phyloP scores from a whole-genome alignment of 1,139 yeast species.

The Chernovozyma aurita region DNA sequence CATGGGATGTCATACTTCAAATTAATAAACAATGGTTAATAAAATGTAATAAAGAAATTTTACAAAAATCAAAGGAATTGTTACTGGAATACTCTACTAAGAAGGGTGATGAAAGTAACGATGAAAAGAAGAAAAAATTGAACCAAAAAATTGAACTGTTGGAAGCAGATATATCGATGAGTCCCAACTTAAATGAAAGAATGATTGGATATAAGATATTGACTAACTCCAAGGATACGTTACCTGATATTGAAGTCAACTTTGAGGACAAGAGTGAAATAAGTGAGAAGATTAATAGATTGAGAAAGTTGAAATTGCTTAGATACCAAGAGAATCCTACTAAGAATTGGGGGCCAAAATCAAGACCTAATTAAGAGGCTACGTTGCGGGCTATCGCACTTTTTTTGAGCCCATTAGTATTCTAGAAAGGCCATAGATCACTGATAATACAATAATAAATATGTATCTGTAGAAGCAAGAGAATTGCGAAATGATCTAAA shows the following conservation, averaged over 20 bases:
- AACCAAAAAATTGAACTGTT: slow-evolving; percentile 22
- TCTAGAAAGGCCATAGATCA: too few species aligned
- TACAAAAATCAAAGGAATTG: slow-evolving; percentile 22
- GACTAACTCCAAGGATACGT: slow-evolving; percentile 24
- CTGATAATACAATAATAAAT: too few species aligned
- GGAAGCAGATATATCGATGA: slow-evolving; percentile 22
- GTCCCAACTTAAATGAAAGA: slow-evolving; percentile 33
- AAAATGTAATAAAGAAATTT: slow-evolving; percentile 29
- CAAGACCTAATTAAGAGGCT: slow-evolving; percentile 54
- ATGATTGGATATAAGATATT: slow-evolving; percentile 65
- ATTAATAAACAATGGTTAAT: slow-evolving; percentile 66
- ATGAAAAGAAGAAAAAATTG: slow-evolving; percentile 29
- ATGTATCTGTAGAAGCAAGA: too few species aligned
- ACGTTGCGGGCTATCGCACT: too few species aligned
- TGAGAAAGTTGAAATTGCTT: slow-evolving; percentile 75
- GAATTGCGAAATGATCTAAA: too few species aligned
- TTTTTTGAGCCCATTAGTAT: too few species aligned
- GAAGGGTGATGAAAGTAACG: slow-evolving; percentile 31
- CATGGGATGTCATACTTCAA: slow-evolving; percentile 74
- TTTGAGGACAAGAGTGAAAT: slow-evolving; percentile 47
- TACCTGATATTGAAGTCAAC: slow-evolving; percentile 39
- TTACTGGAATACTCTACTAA: slow-evolving; percentile 8
- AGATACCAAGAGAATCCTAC: slow-evolving; percentile 90
- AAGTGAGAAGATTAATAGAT: slow-evolving; percentile 49
- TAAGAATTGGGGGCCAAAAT: slow-evolving; percentile 95